A percentile compares a stretch with the other conserved stretches of the same genome.
Evolutionary conservation across 2,329 filamentous ascomycete genomes (phyloP).

Genomic region (Curvularia hawaiiensis): DNA sequence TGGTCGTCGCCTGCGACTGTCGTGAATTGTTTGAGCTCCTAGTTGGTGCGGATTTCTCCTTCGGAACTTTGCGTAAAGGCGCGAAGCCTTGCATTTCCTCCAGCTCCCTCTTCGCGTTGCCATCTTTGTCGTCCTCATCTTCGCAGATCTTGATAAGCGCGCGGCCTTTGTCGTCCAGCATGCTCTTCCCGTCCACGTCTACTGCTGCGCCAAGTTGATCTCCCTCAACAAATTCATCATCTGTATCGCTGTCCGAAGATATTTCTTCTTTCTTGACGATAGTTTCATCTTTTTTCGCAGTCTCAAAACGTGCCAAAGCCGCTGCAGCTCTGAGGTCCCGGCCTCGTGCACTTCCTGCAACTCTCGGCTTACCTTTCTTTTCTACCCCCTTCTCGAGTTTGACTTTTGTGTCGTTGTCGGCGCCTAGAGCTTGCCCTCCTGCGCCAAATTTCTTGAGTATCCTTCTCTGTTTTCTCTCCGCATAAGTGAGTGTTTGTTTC

Average conservation of each 20-base stretch:
- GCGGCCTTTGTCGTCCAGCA: slow-evolving; percentile 68
- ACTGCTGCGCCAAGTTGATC: slow-evolving; percentile 57
- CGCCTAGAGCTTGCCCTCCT: slow-evolving; percentile 71
- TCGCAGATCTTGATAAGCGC: slow-evolving; percentile 77
- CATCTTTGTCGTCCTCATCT: slow-evolving; percentile 61
- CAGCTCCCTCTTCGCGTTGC: slow-evolving; percentile 60
- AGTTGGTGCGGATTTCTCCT: neutral
- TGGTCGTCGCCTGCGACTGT: neutral
- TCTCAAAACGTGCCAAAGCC: slow-evolving; percentile 73
- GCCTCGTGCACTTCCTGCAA: slow-evolving; percentile 75
- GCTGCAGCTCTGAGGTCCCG: slow-evolving; percentile 78
- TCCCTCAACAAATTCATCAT: slow-evolving; percentile 44
- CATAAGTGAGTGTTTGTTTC: slow-evolving; percentile 63
- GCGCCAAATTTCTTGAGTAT: slow-evolving; percentile 79
- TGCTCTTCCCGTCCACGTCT: slow-evolving; percentile 67
- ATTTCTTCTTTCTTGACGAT: slow-evolving; percentile 43
- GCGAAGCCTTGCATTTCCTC: slow-evolving; percentile 65
- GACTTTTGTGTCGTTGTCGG: slow-evolving; percentile 68
- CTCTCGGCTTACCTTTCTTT: slow-evolving; percentile 69
- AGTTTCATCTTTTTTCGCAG: slow-evolving; percentile 52
- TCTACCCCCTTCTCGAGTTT: slow-evolving; percentile 70
- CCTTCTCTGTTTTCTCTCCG: slow-evolving; percentile 72
- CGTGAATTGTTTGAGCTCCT: neutral
- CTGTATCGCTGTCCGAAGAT: slow-evolving; percentile 42
- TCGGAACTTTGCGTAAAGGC: slow-evolving; percentile 14